Conservation (phyloP, 805 yeast genomes). For the Candida nitratophila region DNA sequence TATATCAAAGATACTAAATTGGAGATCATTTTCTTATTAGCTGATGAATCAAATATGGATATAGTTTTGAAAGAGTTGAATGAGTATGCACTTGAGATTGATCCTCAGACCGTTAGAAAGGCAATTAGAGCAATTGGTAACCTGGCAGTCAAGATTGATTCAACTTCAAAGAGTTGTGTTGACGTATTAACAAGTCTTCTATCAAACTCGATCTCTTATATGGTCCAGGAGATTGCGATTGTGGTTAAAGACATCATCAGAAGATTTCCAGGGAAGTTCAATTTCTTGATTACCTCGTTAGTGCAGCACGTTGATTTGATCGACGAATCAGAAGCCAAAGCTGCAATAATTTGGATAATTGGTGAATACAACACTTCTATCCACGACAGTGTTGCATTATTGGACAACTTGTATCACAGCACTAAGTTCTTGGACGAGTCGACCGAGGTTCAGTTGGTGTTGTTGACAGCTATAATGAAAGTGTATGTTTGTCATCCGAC, state of each 20-base stretch:
- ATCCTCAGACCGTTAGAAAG: slow-evolving; percentile 77
- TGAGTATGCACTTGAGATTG: slow-evolving; percentile 84
- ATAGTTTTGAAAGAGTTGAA: slow-evolving; percentile 67
- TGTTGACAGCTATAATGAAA: slow-evolving; percentile 70
- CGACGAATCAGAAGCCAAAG: slow-evolving; percentile 72
- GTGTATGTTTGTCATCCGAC: slow-evolving; percentile 51
- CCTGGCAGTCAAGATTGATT: slow-evolving; percentile 67
- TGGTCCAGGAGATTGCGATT: slow-evolving; percentile 73
- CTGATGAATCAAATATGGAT: slow-evolving; percentile 53
- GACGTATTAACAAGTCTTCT: slow-evolving; percentile 51
- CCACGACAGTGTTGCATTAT: slow-evolving; percentile 30
- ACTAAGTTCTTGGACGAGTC: slow-evolving; percentile 53
- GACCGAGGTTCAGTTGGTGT: slow-evolving; percentile 64
- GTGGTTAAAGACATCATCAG: slow-evolving; percentile 73
- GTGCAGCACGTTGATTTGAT: slow-evolving; percentile 41
- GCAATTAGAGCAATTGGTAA: slow-evolving; percentile 89
- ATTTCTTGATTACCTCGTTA: slow-evolving; percentile 35
- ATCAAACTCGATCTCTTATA: slow-evolving; percentile 59
- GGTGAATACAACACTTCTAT: slow-evolving; percentile 60
- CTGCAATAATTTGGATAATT: slow-evolving; percentile 76
- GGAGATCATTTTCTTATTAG: slow-evolving; percentile 76
- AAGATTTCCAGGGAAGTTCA: slow-evolving; percentile 58
- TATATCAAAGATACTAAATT: slow-evolving; percentile 86
- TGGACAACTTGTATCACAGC: slow-evolving; percentile 33
- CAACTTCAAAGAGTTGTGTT: slow-evolving; percentile 58